A percentile compares a stretch with the other conserved stretches of the same genome.
phyloP scores from a whole-genome alignment of 177 flowering plant genomes.

The Vitis hybrid region DNA sequence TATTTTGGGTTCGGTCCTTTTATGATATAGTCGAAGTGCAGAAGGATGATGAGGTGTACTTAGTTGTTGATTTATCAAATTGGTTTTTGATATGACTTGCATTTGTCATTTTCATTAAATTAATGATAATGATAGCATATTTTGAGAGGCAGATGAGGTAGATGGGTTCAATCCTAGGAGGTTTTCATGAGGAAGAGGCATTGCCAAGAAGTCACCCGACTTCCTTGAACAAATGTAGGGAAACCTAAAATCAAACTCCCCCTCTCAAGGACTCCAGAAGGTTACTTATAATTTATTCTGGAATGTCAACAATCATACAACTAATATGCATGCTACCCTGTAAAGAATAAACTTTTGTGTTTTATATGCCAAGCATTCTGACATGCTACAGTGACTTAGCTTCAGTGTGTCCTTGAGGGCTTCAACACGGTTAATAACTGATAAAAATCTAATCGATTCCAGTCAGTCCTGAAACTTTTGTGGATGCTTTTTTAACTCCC shows the following conservation, averaged over 20 bases:
- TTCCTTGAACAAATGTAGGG: not conserved
- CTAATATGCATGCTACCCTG: not conserved
- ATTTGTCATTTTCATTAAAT: too few species aligned
- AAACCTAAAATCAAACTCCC: not conserved
- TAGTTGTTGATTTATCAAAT: too few species aligned
- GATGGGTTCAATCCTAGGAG: not conserved
- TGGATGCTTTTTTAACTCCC: not conserved
- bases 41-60: too few species aligned
- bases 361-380: not conserved
- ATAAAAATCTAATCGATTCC: too few species aligned
- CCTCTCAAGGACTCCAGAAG: not conserved
- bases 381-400: not conserved
- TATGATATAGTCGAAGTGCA: too few species aligned
- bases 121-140: too few species aligned
- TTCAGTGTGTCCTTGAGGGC: not conserved
- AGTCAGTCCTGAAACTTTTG: not conserved
- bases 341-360: not conserved
- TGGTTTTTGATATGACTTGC: too few species aligned
- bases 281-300: not conserved
- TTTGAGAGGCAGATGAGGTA: not conserved
- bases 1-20: not conserved
- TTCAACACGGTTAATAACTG: not conserved
- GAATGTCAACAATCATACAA: not conserved
- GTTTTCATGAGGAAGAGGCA: not conserved
- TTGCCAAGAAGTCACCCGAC: not conserved